Evolutionary conservation across 768 basidiomycete genomes (phyloP).

Genomic region (Tylopilus sp.): DNA sequence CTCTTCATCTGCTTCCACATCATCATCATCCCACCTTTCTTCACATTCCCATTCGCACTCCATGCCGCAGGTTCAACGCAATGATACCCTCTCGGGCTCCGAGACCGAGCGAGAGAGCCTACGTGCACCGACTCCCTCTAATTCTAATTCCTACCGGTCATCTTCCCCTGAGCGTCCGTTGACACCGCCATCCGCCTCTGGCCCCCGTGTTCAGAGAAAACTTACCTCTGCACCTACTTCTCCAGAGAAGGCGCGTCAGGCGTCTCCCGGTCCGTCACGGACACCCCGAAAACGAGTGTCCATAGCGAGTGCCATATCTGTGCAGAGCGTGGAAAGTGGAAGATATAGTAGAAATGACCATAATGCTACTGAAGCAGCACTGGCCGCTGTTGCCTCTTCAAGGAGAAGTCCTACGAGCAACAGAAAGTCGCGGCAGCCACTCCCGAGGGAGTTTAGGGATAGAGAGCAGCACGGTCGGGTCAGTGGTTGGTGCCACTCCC

Average conservation of each 20-base stretch:
- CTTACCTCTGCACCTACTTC: conserved; percentile 49
- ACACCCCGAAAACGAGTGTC: conserved; percentile 44
- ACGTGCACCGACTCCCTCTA: conserved; percentile 31
- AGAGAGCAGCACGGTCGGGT: conserved; percentile 41
- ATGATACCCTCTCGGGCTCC: conserved; percentile 60
- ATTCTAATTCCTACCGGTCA: conserved; percentile 32
- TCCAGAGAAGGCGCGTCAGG: conserved; percentile 36
- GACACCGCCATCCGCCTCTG: conserved; percentile 34
- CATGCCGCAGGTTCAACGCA: conserved; percentile 25
- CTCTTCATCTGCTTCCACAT: conserved; percentile 35
- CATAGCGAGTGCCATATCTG: conserved; percentile 31
- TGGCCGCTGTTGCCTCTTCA: conserved; percentile 58
- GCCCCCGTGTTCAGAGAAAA: conserved; percentile 34
- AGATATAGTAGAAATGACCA: conserved; percentile 22
- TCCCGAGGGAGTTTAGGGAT: conserved; percentile 49
- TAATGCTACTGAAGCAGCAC: conserved; percentile 52
- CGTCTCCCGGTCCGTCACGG: conserved; percentile 39
- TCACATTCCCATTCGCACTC: conserved; percentile 31
- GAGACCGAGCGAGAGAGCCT: conserved; percentile 75
- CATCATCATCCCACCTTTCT: conserved; percentile 35
- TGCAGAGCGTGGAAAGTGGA: conserved; percentile 22
- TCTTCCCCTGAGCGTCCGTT: conserved; percentile 37
- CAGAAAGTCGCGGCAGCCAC: conserved; percentile 45
- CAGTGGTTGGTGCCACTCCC: conserved; percentile 11
- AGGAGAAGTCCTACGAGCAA: conserved; percentile 46